These are phyloP conservation scores for Yamadazyma blattariae DNA, from an alignment of 1,139 yeast species.

Conservation along the genomic window DNA sequence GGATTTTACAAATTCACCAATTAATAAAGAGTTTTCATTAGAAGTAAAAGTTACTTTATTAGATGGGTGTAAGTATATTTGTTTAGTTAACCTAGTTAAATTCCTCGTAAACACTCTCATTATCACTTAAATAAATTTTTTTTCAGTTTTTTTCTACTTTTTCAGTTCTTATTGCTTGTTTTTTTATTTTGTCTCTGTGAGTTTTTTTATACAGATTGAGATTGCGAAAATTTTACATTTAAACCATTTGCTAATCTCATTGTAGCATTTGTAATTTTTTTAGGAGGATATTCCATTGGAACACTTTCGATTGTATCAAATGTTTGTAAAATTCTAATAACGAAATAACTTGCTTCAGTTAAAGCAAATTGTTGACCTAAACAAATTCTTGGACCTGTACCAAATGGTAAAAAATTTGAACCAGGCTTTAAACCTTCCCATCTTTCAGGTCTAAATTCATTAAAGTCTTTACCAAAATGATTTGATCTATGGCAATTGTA, in stretches of 20 bases:
- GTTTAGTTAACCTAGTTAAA: slow-evolving; percentile 12
- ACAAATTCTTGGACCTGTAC: slow-evolving; percentile 44
- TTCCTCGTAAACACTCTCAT: slow-evolving; percentile 5
- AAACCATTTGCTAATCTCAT: slow-evolving; percentile 27
- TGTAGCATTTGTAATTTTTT: slow-evolving; percentile 32
- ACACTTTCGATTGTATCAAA: slow-evolving; percentile 9
- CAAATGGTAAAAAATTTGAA: slow-evolving; percentile 39
- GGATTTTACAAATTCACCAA: slow-evolving; percentile 11
- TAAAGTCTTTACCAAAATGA: slow-evolving; percentile 48
- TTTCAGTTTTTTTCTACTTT: no score
- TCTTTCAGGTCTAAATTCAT: slow-evolving; percentile 46
- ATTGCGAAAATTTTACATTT: slow-evolving; percentile 2
- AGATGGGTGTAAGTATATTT: slow-evolving; percentile 12
- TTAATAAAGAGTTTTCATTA: slow-evolving; percentile 8
- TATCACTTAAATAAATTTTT: not conserved
- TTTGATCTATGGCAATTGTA: slow-evolving; percentile 39
- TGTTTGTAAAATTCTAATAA: slow-evolving; percentile 12
- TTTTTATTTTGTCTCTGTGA: no score
- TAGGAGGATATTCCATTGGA: slow-evolving; percentile 29
- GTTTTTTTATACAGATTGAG: no score
- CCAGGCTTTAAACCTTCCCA: slow-evolving; percentile 38
- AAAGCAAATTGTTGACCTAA: slow-evolving; percentile 47
- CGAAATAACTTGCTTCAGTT: slow-evolving; percentile 37
- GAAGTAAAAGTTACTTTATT: slow-evolving; percentile 12
- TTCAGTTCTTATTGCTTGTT: no score